Percentiles rank a stretch among this genome's conserved stretches.
phyloP scores from a whole-genome alignment of 768 basidiomycete species.

The Boletus patriciae region DNA sequence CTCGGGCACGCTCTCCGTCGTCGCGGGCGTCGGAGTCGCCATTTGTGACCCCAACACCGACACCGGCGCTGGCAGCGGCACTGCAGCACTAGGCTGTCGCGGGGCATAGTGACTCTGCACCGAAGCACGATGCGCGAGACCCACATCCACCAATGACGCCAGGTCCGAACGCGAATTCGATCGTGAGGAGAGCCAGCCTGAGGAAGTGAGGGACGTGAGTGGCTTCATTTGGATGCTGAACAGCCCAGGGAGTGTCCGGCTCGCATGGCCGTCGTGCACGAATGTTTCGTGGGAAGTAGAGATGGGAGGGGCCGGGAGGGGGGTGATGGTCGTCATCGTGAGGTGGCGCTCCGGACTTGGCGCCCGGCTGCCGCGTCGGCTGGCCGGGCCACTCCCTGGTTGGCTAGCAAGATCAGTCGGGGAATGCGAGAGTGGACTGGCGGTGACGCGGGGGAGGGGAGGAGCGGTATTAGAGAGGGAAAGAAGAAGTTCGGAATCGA shows the following conservation, averaged over 20 bases:
- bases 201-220: constrained; percentile 45
- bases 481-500: constrained; percentile 81
- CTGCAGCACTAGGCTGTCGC: background rate
- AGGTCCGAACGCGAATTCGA: constrained; percentile 37
- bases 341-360: constrained; percentile 55
- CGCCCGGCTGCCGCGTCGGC: constrained; percentile 46
- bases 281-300: constrained; percentile 45
- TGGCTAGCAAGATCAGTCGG: constrained; percentile 29
- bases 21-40: constrained; percentile 4
- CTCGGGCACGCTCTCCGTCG: constrained; percentile 26
- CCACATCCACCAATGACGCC: constrained; percentile 6
- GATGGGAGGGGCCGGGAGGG: constrained; percentile 2
- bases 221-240: constrained; percentile 66
- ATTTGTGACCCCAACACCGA: background rate
- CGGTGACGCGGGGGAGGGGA: constrained; percentile 18
- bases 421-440: constrained; percentile 17
- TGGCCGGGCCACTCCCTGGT: constrained; percentile 29
- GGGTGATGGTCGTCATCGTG: constrained; percentile 7
- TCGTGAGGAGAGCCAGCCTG: constrained; percentile 43
- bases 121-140: constrained; percentile 3
- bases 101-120: background rate
- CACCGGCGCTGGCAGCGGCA: background rate
- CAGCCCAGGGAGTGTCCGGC: constrained; percentile 51
- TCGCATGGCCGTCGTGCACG: constrained; percentile 51
- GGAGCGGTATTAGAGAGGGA: constrained; percentile 49